A percentile compares a stretch with the other conserved stretches of the same genome.
phyloP scores from a whole-genome alignment of 139 green algal species.

The Haematococcus sp. region DNA sequence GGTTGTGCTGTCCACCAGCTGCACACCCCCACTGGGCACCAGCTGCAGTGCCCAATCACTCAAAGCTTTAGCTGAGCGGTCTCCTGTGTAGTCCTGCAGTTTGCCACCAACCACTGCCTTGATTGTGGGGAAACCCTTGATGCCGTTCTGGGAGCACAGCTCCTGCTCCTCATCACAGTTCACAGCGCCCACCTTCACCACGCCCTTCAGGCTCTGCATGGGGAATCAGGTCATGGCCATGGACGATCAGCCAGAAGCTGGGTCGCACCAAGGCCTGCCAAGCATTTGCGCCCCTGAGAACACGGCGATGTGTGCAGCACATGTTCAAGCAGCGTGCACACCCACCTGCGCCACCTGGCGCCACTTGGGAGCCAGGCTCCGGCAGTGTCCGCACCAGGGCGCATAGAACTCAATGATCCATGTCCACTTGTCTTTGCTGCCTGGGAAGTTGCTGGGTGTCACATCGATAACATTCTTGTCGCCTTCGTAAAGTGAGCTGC shows the following conservation, averaged over 20 bases:
- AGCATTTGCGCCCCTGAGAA: neutral
- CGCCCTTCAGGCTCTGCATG: slow-evolving; percentile 56
- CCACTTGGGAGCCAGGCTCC: slow-evolving; percentile 74
- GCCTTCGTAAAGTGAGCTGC: slow-evolving; percentile 47
- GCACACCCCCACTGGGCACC: slow-evolving; percentile 50
- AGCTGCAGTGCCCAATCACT: slow-evolving; percentile 66
- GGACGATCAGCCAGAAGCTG: too few species aligned
- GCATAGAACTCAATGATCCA: slow-evolving; percentile 81
- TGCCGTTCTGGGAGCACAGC: slow-evolving; percentile 63
- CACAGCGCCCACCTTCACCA: slow-evolving; percentile 72
- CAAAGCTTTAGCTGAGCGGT: slow-evolving; percentile 50
- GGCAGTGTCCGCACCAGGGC: slow-evolving; percentile 74
- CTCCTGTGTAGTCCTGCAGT: slow-evolving; percentile 53
- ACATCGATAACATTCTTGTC: slow-evolving; percentile 53
- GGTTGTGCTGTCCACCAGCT: slow-evolving; percentile 15
- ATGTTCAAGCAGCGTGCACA: too few species aligned
- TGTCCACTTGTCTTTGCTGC: slow-evolving; percentile 50
- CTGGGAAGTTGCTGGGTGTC: slow-evolving; percentile 49
- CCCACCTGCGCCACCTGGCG: slow-evolving; percentile 42
- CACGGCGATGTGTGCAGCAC: neutral
- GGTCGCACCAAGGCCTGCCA: neutral
- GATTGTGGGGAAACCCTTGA: slow-evolving; percentile 81
- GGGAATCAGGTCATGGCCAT: neutral
- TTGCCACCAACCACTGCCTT: slow-evolving; percentile 58
- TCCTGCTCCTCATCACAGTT: slow-evolving; percentile 76